Evolutionary conservation across 2,329 filamentous ascomycete species (phyloP).

Genomic region (Hymenoscyphus salicellus): DNA sequence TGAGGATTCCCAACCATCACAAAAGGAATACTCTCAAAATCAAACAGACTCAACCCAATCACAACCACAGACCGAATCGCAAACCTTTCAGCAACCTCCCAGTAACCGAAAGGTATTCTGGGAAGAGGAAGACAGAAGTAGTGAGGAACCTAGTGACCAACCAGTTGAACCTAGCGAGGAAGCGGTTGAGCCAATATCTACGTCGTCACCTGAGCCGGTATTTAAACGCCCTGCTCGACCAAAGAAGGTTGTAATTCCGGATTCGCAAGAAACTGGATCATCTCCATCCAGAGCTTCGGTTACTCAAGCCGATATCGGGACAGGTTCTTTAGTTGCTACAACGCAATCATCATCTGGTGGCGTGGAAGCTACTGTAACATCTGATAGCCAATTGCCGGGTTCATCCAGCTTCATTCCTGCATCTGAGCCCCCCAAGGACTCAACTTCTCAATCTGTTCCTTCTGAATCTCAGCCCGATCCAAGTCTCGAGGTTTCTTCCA

Average conservation of each 20-base stretch:
- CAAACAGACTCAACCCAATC: background rate
- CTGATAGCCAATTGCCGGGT: background rate
- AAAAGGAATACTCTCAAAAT: background rate
- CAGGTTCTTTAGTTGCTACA: background rate
- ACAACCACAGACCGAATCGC: constrained; percentile 7
- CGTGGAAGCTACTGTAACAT: background rate
- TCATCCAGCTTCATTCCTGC: background rate
- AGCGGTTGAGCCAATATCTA: no score
- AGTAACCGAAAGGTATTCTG: background rate
- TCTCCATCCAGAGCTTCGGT: constrained; percentile 7
- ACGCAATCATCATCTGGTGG: background rate
- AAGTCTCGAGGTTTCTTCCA: background rate
- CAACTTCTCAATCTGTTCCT: background rate
- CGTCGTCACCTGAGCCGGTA: background rate
- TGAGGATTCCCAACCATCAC: constrained; percentile 1
- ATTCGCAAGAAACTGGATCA: constrained; percentile 27
- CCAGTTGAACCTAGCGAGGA: no score
- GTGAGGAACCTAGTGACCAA: background rate
- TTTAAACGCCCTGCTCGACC: background rate
- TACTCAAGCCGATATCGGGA: constrained; percentile 7
- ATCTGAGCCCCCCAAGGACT: background rate
- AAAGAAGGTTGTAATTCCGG: constrained; percentile 16
- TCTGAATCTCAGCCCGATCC: background rate
- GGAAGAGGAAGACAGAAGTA: background rate
- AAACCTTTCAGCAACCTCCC: constrained; percentile 2